phyloP scores from a whole-genome alignment of 257 asterid genomes.

The Primulina tabacum region DNA sequence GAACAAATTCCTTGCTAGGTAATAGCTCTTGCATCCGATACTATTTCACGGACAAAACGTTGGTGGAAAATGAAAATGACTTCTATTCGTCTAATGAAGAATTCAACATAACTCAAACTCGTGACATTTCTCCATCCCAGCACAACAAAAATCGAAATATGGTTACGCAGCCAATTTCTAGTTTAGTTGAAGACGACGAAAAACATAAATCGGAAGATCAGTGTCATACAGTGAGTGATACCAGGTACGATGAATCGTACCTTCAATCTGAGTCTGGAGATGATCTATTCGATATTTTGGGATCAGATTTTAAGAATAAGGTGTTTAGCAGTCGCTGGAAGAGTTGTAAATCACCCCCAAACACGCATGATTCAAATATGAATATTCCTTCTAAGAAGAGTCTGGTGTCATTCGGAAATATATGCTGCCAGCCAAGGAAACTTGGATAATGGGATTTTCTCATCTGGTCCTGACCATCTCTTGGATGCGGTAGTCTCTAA shows the following conservation, averaged over 20 bases:
- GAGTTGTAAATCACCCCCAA: conserved; percentile 31
- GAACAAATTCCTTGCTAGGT: conserved; percentile 28
- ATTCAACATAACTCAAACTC: conserved; percentile 34
- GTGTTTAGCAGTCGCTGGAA: conserved; percentile 49
- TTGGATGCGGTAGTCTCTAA: conserved; percentile 71
- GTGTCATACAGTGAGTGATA: conserved; percentile 16
- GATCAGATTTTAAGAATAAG: conserved; percentile 69
- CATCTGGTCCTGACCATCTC: conserved; percentile 50
- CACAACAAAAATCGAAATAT: conserved; percentile 22
- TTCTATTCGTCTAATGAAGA: conserved; percentile 20
- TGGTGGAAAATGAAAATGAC: conserved; percentile 26
- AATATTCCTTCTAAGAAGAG: conserved; percentile 31
- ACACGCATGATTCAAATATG: conserved; percentile 29
- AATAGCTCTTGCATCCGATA: conserved; percentile 26
- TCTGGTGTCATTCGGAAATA: conserved; percentile 37
- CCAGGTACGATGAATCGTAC: conserved; percentile 34
- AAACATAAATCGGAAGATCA: conserved; percentile 33
- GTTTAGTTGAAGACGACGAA: conserved; percentile 31
- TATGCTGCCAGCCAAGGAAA: conserved; percentile 39
- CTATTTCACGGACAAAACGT: conserved; percentile 27
- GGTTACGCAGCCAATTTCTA: conserved; percentile 27
- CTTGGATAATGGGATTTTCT: conserved; percentile 48
- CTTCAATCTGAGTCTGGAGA: conserved; percentile 47
- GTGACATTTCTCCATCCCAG: conserved; percentile 26
- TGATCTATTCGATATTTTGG: conserved; percentile 81